Evolutionary conservation across 2,329 filamentous ascomycete genomes (phyloP).

Genomic region (Trichocomaceae sp.): DNA sequence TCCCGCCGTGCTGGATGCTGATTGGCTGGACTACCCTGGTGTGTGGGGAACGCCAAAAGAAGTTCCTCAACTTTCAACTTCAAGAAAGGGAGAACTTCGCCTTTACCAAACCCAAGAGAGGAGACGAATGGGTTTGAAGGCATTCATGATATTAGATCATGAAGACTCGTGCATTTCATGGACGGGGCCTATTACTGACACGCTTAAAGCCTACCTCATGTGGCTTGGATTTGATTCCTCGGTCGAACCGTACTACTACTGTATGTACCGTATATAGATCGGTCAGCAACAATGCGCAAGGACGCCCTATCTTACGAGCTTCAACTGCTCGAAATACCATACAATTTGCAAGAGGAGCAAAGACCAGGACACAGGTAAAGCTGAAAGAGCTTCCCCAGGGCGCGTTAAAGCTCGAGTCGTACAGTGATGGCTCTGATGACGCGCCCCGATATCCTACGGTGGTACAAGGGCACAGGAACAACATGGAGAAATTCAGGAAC

Average conservation of each 20-base stretch:
- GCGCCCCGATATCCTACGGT: conserved; percentile 72
- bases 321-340: conserved; percentile 13
- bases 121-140: neutral
- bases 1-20: neutral
- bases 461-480: conserved; percentile 74
- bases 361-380: conserved; percentile 32
- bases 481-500: conserved; percentile 84
- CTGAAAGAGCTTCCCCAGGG: conserved; percentile 53
- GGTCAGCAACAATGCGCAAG: conserved; percentile 11
- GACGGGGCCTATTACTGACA: conserved; percentile 10
- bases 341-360: conserved; percentile 26
- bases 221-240: neutral
- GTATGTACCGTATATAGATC: too few species aligned
- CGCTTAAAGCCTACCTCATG: conserved; percentile 16
- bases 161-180: conserved; percentile 11
- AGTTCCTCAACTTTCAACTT: too few species aligned
- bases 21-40: conserved; percentile 2
- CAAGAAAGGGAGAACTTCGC: conserved; percentile 3
- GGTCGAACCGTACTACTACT: neutral
- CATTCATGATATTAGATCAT: conserved; percentile 3
- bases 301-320: conserved; percentile 5
- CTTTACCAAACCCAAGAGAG: neutral
- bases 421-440: conserved; percentile 40
- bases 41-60: conserved; percentile 4
- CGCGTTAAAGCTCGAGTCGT: conserved; percentile 40